Percentiles rank a stretch among this genome's conserved stretches.
Evolutionary conservation across 2,329 filamentous ascomycete species (phyloP).

Genomic region (Pseudocercospora musae): DNA sequence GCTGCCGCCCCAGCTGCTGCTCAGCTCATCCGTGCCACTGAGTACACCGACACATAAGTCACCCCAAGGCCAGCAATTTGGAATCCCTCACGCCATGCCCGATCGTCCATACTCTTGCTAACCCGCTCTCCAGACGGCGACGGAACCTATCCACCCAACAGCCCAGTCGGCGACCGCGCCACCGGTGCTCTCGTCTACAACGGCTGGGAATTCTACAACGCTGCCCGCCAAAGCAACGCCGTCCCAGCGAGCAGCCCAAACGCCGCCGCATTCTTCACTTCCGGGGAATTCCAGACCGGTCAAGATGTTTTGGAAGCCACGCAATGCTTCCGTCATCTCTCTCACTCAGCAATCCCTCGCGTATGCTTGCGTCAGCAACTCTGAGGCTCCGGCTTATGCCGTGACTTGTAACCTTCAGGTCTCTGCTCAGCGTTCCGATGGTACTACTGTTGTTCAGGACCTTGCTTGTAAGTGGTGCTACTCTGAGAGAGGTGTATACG

Average conservation of each 20-base stretch:
- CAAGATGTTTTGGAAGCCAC: constrained; percentile 7
- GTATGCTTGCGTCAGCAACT: constrained; percentile 1
- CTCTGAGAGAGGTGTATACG: not conserved
- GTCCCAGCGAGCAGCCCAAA: not conserved
- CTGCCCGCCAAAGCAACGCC: not conserved
- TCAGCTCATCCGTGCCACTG: not conserved
- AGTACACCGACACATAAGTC: not conserved
- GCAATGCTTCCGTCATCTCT: constrained; percentile 1
- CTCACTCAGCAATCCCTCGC: not conserved
- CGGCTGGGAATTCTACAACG: not conserved
- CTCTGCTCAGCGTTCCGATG: constrained; percentile 4
- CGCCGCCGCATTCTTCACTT: constrained; percentile 1
- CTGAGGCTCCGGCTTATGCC: not conserved
- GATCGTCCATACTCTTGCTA: too few species aligned
- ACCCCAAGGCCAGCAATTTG: too few species aligned
- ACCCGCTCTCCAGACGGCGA: not conserved
- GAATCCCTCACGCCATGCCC: too few species aligned
- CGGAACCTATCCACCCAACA: not conserved
- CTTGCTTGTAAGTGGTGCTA: not conserved
- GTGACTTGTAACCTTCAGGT: constrained; percentile 1
- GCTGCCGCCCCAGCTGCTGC: not conserved
- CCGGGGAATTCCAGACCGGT: not conserved
- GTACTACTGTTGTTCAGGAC: constrained; percentile 7
- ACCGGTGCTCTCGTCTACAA: constrained; percentile 1
- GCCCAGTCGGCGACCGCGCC: not conserved